Evolutionary conservation across 768 basidiomycete genomes (phyloP).

Genomic region (Calocera viscosa): DNA sequence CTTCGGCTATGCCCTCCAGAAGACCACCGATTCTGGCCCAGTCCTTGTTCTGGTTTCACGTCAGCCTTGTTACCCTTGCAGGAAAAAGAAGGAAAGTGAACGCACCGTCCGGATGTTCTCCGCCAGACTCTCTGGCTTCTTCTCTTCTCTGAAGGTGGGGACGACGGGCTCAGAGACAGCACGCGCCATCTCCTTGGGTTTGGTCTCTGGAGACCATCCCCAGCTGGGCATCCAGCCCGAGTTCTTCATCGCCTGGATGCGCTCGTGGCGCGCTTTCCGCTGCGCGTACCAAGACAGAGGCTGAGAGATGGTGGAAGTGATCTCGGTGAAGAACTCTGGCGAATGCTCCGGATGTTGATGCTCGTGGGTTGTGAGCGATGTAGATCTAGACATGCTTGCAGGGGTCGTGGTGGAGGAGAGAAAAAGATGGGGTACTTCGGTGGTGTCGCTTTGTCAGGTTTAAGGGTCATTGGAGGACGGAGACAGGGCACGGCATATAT

Average conservation of each 20-base stretch:
- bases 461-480: too few relatives aligned
- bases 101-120: too few relatives aligned
- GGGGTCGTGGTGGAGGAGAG: too few relatives aligned
- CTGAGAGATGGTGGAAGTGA: not conserved
- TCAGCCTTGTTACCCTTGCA: not conserved
- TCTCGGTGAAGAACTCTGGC: not conserved
- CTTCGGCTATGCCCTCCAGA: not conserved
- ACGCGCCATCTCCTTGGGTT: not conserved
- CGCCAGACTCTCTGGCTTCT: not conserved
- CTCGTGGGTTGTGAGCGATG: too few relatives aligned
- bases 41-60: not conserved
- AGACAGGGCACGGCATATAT: too few relatives aligned
- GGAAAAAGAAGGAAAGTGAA: too few relatives aligned
- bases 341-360: not conserved
- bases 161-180: not conserved
- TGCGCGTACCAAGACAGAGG: not conserved
- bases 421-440: too few relatives aligned
- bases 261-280: not conserved
- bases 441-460: too few relatives aligned
- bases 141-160: not conserved
- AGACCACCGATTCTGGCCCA: not conserved
- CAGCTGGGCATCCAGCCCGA: not conserved
- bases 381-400: too few relatives aligned
- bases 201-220: not conserved
- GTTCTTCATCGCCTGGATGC: not conserved